phyloP scores from a whole-genome alignment of 164 flowering plant genomes.

The Kalanchoe fedtschenkoi region DNA sequence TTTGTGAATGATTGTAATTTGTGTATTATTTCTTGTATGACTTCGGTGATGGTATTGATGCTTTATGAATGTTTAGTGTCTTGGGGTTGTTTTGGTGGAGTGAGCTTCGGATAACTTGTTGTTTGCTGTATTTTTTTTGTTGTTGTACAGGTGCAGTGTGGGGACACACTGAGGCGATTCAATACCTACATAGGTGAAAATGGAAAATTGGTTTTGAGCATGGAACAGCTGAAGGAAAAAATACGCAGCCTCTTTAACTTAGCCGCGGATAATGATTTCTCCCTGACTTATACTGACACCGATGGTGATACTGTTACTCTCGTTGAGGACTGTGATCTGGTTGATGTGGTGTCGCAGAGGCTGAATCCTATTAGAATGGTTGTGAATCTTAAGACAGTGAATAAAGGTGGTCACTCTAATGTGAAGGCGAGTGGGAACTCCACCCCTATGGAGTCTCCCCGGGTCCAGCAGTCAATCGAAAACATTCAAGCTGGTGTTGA shows the following conservation, averaged over 20 bases:
- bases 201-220: conserved; percentile 35
- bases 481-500: conserved; percentile 18
- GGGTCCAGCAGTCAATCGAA: conserved; percentile 15
- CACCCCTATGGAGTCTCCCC: conserved; percentile 38
- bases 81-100: too few relatives aligned
- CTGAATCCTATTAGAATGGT: conserved; percentile 64
- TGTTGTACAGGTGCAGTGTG: conserved; percentile 59
- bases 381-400: conserved; percentile 26
- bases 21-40: too few relatives aligned
- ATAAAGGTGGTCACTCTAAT: conserved; percentile 14
- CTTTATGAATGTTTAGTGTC: not conserved
- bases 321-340: conserved; percentile 65
- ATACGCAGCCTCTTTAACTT: conserved; percentile 46
- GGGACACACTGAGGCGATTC: conserved; percentile 69
- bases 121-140: not conserved
- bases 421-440: conserved; percentile 35
- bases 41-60: too few relatives aligned
- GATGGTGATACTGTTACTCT: conserved; percentile 71
- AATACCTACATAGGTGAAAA: conserved; percentile 29
- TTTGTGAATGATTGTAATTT: too few relatives aligned
- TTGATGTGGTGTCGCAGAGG: conserved; percentile 57
- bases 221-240: conserved; percentile 46
- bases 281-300: conserved; percentile 66
- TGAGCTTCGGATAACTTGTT: too few relatives aligned
- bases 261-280: conserved; percentile 38